These are phyloP conservation scores for Starmerella apicola DNA, from an alignment of 805 yeast genomes.

Conservation along the genomic window DNA sequence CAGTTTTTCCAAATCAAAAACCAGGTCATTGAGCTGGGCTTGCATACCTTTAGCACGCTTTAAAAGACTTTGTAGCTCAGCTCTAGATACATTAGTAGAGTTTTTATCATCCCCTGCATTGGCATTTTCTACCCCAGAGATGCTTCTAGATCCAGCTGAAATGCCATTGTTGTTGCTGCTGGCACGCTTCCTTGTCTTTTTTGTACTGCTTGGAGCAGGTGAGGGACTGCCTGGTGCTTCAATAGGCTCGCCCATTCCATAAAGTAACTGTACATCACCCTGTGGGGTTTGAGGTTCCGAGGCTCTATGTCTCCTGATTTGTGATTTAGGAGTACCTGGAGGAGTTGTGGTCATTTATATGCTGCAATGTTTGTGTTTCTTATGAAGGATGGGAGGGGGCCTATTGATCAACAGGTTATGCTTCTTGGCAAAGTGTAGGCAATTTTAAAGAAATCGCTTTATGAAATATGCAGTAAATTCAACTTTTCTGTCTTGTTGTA, in stretches of 20 bases:
- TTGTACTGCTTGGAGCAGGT: slow-evolving; percentile 4
- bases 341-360: no score
- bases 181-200: neutral
- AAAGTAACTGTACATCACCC: slow-evolving; percentile 4
- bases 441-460: no score
- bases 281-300: slow-evolving; percentile 13
- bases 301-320: slow-evolving; percentile 1
- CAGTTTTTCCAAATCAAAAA: slow-evolving; percentile 6
- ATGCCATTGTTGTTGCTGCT: neutral
- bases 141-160: no score
- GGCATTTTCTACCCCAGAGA: no score
- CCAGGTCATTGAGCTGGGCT: slow-evolving; percentile 9
- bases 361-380: no score
- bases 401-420: no score
- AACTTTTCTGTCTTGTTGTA: no score
- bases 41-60: slow-evolving; percentile 12
- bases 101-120: no score
- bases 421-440: no score
- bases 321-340: slow-evolving; percentile 13
- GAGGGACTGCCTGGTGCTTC: slow-evolving; percentile 18
- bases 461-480: no score
- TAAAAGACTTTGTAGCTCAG: slow-evolving; percentile 4
- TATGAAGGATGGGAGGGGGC: no score
- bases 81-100: neutral
- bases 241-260: slow-evolving; percentile 19